A percentile compares a stretch with the other conserved stretches of the same genome.
Evolutionary conservation across 108 stramenopile species (phyloP).

Genomic region (Skeletonema costatum): DNA sequence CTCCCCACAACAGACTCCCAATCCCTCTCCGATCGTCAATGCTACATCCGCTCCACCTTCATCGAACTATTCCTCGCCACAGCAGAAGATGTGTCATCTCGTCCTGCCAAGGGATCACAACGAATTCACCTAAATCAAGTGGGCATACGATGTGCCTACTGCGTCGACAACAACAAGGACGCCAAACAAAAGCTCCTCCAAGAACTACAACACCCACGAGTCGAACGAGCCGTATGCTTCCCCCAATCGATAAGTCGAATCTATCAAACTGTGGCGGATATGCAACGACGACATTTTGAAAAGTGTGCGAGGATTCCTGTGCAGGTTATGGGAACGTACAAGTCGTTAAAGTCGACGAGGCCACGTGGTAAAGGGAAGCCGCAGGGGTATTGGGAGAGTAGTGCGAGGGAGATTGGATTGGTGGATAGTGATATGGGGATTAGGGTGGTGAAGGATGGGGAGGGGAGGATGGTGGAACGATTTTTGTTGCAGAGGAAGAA

Average conservation of each 20-base stretch:
- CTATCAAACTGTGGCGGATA: conserved; percentile 84
- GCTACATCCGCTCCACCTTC: conserved; percentile 83
- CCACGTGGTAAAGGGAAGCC: conserved; percentile 80
- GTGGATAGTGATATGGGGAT: conserved; percentile 77
- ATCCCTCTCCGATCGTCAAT: conserved; percentile 82
- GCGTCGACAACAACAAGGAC: conserved; percentile 20
- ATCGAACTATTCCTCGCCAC: conserved; percentile 84
- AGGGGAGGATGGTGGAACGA: not conserved
- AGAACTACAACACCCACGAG: conserved; percentile 60
- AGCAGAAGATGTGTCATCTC: conserved; percentile 67
- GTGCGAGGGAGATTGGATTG: conserved; percentile 78
- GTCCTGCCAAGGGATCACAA: conserved; percentile 85
- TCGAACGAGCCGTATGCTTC: conserved; percentile 86
- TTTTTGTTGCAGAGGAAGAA: conserved; percentile 24
- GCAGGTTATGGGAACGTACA: conserved; percentile 68
- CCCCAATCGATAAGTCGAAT: conserved; percentile 70
- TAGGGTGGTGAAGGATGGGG: conserved; percentile 1
- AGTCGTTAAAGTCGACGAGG: conserved; percentile 79
- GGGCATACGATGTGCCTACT: conserved; percentile 84
- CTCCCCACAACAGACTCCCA: conserved; percentile 66
- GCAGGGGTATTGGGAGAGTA: conserved; percentile 84
- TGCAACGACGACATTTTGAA: conserved; percentile 91
- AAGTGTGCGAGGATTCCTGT: conserved; percentile 73
- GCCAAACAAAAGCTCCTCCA: not conserved
- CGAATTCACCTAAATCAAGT: conserved; percentile 78